A percentile compares a stretch with the other conserved stretches of the same genome.
Conservation (phyloP, 2,329 filamentous ascomycete genomes). For the Cladobotryum protrusum region DNA sequence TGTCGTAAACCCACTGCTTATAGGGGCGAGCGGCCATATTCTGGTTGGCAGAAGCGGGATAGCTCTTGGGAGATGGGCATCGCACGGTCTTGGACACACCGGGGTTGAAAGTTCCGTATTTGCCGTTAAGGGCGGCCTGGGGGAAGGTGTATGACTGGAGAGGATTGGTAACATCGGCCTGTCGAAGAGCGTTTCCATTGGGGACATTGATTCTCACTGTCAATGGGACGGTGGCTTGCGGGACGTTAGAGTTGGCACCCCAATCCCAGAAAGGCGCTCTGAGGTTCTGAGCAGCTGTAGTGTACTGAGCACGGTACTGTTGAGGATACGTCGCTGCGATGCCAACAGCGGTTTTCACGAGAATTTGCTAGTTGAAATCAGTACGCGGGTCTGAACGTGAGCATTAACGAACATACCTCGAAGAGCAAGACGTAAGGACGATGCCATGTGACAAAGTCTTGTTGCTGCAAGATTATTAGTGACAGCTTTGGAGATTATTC, state of each 20-base stretch:
- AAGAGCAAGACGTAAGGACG: conserved; percentile 48
- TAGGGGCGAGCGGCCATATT: conserved; percentile 28
- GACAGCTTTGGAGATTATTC: background rate
- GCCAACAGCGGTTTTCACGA: conserved; percentile 39
- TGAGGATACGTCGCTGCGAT: conserved; percentile 40
- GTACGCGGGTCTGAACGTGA: background rate
- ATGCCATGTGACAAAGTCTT: conserved; percentile 50
- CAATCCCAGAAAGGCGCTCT: conserved; percentile 52
- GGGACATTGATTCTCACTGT: conserved; percentile 37
- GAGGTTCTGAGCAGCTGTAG: conserved; percentile 38
- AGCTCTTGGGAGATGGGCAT: conserved; percentile 31
- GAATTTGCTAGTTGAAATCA: conserved; percentile 39
- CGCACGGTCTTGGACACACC: conserved; percentile 33
- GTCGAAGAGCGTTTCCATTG: conserved; percentile 23
- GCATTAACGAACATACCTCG: conserved; percentile 35
- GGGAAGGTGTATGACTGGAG: conserved; percentile 47
- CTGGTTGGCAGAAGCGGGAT: conserved; percentile 33
- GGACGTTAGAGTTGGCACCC: conserved; percentile 38
- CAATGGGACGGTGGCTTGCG: conserved; percentile 30
- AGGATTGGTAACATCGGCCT: conserved; percentile 42
- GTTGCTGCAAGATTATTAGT: conserved; percentile 30
- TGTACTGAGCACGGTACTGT: conserved; percentile 30
- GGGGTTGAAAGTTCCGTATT: conserved; percentile 31
- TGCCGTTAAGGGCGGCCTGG: conserved; percentile 27
- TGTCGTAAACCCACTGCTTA: conserved; percentile 36